Percentiles rank a stretch among this genome's conserved stretches.
phyloP scores from a whole-genome alignment of 306 rosid species.

The cucumber (Cucumis sativus) region DNA sequence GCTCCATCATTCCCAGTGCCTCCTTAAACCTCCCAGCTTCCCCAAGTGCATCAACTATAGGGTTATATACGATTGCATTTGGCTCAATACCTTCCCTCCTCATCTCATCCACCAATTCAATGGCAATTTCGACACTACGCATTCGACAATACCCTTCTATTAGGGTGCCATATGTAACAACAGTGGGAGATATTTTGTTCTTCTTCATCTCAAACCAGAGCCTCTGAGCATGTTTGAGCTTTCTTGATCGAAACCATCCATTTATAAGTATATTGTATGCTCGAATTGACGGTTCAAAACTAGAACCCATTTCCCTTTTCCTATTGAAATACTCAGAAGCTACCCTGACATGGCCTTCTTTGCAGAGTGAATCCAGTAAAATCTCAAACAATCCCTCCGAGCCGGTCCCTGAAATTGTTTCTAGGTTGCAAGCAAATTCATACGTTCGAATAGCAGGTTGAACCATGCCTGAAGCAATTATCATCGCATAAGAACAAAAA shows the following conservation, averaged over 20 bases:
- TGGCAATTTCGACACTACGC: conserved; percentile 57
- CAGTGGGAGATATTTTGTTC: conserved; percentile 53
- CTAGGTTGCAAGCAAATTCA: conserved; percentile 43
- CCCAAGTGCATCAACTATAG: conserved; percentile 71
- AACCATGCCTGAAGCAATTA: conserved; percentile 23
- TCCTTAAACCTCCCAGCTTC: conserved; percentile 77
- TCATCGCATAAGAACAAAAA: neutral
- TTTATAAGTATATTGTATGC: conserved; percentile 56
- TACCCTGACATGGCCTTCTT: conserved; percentile 52
- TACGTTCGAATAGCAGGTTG: conserved; percentile 58
- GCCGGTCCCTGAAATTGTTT: conserved; percentile 20
- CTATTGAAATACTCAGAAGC: conserved; percentile 28
- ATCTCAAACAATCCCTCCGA: conserved; percentile 62
- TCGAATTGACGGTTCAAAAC: conserved; percentile 40
- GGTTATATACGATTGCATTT: conserved; percentile 68
- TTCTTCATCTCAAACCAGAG: conserved; percentile 75
- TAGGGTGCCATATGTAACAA: conserved; percentile 89
- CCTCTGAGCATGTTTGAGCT: conserved; percentile 63
- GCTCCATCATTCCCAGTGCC: conserved; percentile 74
- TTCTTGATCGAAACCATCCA: conserved; percentile 82
- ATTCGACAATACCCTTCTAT: conserved; percentile 82
- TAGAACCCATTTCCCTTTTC: conserved; percentile 16
- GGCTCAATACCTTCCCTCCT: conserved; percentile 52
- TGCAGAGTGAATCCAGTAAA: conserved; percentile 78
- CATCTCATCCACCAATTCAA: conserved; percentile 65